phyloP scores from a whole-genome alignment of 345 rosid species.

The Aquilaria yunnanensis region DNA sequence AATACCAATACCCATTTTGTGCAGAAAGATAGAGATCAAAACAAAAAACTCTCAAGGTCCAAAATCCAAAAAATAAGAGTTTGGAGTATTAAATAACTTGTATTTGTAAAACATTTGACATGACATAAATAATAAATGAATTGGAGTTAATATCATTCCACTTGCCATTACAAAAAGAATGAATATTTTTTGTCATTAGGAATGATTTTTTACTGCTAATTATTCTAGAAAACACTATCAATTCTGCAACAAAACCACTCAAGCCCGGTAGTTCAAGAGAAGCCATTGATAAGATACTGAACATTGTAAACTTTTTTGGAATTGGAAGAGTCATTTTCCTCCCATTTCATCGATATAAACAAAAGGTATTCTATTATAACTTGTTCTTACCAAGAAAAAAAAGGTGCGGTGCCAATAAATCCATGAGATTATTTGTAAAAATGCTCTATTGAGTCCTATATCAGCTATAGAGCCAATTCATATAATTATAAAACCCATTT shows the following conservation, averaged over 20 bases:
- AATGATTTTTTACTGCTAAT: not conserved
- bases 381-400: too few relatives aligned
- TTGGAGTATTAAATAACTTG: not conserved
- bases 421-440: too few relatives aligned
- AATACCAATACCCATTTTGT: too few relatives aligned
- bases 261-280: not conserved
- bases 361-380: too few relatives aligned
- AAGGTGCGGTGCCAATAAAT: too few relatives aligned
- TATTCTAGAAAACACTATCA: slow-evolving; percentile 1
- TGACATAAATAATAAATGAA: not conserved
- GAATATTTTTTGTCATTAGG: too few relatives aligned
- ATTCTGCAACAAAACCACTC: slow-evolving; percentile 3
- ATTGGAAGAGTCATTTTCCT: not conserved
- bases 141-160: not conserved
- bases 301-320: not conserved
- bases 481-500: too few relatives aligned
- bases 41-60: not conserved
- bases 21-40: not conserved
- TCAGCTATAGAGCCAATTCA: too few relatives aligned
- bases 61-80: not conserved
- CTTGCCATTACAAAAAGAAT: not conserved
- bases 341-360: too few relatives aligned
- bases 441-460: too few relatives aligned
- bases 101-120: not conserved
- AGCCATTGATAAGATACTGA: slow-evolving; percentile 7